These are phyloP conservation scores for Rhizomucor miehei DNA, from an alignment of 371 early-diverging fungal species.

Conservation along the genomic window DNA sequence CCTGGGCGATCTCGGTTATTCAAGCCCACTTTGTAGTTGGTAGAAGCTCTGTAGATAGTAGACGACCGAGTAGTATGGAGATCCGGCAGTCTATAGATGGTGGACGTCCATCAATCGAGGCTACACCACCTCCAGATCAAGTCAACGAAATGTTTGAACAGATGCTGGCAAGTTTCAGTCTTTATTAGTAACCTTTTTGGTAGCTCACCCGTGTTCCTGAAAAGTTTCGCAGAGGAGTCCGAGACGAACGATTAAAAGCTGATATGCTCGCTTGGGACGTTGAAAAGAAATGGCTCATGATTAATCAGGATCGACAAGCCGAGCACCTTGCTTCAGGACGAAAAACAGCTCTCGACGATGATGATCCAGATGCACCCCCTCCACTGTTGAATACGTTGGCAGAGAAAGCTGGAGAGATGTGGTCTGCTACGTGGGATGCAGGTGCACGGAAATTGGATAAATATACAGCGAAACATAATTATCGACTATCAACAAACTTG, in stretches of 20 bases:
- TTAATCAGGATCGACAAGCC: slow-evolving; percentile 39
- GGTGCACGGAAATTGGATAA: slow-evolving; percentile 40
- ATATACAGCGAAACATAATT: slow-evolving; percentile 12
- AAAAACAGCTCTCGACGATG: slow-evolving; percentile 10
- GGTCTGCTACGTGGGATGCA: slow-evolving; percentile 36
- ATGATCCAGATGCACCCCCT: slow-evolving; percentile 19
- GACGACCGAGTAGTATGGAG: slow-evolving; percentile 5
- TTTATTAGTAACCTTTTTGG: neutral
- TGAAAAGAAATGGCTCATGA: slow-evolving; percentile 47
- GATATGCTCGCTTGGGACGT: slow-evolving; percentile 29
- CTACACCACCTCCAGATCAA: slow-evolving; percentile 32
- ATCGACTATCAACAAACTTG: slow-evolving; percentile 7
- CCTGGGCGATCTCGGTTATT: slow-evolving; percentile 1
- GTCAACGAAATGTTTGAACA: slow-evolving; percentile 43
- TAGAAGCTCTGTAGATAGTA: slow-evolving; percentile 17
- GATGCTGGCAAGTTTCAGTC: slow-evolving; percentile 36
- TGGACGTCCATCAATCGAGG: slow-evolving; percentile 6
- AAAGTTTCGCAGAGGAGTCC: slow-evolving; percentile 31
- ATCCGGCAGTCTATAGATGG: neutral
- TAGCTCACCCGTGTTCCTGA: neutral
- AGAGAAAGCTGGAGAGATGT: slow-evolving; percentile 46
- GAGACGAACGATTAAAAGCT: slow-evolving; percentile 25
- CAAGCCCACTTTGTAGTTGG: slow-evolving; percentile 2
- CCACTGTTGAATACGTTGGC: slow-evolving; percentile 39
- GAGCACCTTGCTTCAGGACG: slow-evolving; percentile 28